Evolutionary conservation across 2,329 filamentous ascomycete genomes (phyloP), one percentile per base, ranked within the genome.

Genomic region (Penicillium sp.): DNA sequence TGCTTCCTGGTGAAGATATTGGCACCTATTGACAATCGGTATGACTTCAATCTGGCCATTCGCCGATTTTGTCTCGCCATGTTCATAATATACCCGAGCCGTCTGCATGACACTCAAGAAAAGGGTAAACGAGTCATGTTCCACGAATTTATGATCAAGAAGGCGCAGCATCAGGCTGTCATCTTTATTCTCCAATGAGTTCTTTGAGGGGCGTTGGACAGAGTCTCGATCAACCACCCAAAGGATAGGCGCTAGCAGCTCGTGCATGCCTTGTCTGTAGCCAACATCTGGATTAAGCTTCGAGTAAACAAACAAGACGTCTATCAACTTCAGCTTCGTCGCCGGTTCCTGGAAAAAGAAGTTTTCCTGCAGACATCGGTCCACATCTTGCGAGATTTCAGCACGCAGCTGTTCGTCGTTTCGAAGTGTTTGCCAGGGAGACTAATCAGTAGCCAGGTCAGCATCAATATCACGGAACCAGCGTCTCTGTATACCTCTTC

Each of bases 231-330:
- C 81, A 4, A 97, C 71, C 2, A 88, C 86, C 76, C 88, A 88
- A 5, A 96, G 72, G 25, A 98, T 81, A 0, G 93, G 90, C 0
- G 93, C 93, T 10, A 97, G 74, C 29, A 98, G 73, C 67, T 98
- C 93, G 62, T 98, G 93, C 91, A 98, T 98, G 8, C 93, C 93
- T 69, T 98, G 93, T n/a, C 93, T 81, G 62, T 98, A 98, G 11
- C 88, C 88, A 38, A 88, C 77, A 52, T 84, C 81, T 2, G 87
- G 87, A 58, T 97, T 87, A 37, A 94, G 77, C 65, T 95, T 97
- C 70, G 89, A 93, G 68, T 90, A 97, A 51, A 98, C 79, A 65
- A 97, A 98, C 21, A 98, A 74, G 20, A 96, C 82, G 59, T 98
- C 87, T 20, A 94, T 70, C 55, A 98, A 83, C 65, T 87, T 86